A percentile compares a stretch with the other conserved stretches of the same genome.
These are phyloP conservation scores for Falciphora oryzae DNA, from an alignment of 2,329 filamentous ascomycete genomes.

Conservation along the genomic window DNA sequence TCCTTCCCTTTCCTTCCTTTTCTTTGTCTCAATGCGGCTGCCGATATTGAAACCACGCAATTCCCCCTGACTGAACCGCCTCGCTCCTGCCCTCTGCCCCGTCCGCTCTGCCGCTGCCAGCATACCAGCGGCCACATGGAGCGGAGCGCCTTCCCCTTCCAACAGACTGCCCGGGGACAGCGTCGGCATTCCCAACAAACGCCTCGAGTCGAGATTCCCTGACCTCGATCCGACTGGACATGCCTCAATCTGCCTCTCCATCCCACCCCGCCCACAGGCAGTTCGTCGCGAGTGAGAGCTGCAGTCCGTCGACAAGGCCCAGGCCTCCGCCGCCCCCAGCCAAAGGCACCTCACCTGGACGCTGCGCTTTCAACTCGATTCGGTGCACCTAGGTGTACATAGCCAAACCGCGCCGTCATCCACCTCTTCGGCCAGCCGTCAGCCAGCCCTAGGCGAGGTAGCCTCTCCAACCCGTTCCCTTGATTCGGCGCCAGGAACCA, in stretches of 20 bases:
- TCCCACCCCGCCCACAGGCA: neutral
- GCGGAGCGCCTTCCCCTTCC: neutral
- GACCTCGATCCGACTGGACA: neutral
- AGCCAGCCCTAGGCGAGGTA: neutral
- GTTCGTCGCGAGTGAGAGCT: neutral
- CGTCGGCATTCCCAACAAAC: neutral
- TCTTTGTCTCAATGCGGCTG: neutral
- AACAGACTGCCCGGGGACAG: neutral
- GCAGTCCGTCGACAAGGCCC: neutral
- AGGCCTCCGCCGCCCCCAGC: neutral
- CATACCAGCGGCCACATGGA: neutral
- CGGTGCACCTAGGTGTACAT: neutral
- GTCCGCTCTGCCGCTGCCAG: too few relatives aligned
- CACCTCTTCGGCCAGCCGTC: neutral
- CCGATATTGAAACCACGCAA: neutral
- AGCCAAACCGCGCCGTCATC: neutral
- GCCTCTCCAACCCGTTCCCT: neutral
- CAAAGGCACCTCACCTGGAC: neutral
- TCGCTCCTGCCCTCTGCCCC: neutral
- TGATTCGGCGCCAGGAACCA: neutral
- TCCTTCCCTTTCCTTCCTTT: neutral
- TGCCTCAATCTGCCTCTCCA: neutral
- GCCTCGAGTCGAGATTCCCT: neutral
- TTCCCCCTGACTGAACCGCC: neutral
- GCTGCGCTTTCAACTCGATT: neutral